Base-by-base conservation (phyloP, 140 eudicot genomes). In the Bidens hawaiensis region DNA sequence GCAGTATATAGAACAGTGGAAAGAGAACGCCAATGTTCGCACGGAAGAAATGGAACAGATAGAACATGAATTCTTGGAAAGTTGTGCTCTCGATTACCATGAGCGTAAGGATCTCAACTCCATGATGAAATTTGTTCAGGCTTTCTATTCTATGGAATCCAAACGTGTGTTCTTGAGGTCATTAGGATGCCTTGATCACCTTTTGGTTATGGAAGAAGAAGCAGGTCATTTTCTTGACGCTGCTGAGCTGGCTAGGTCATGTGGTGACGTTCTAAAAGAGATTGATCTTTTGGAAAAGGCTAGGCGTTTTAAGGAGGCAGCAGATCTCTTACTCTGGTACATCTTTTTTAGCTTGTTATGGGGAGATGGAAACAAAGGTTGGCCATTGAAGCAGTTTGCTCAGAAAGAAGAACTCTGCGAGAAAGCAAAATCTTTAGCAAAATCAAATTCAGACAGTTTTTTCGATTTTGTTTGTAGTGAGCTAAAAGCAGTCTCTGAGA, bases 161-260 rank as follows among this genome's bases (percentile, higher is more conserved):
- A 79, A 36, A 43, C 96, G 94, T 7, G 60, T 6, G 17, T 85
- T 85, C 69, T 72, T 85, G 27, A 85, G 45, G 14, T 71, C 81
- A 3, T 9, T 46, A 22, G 77, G 52, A 16, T 73, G 83, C 72
- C 76, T 84, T 15, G 83, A 85, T 15, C 88, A 85, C 70, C 94
- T 84, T 47, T 16, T 88, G 64, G 1, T 60, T 41, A 46, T 88
- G 76, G 96, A 88, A 69, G 85, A 76, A 79, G 96, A 84, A 65
- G 68, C 78, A 0, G 85, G 88, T 12, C 67, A 79, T 59, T 77
- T 79, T 31, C 33, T 67, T 16, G 76, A 69, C 23, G 96, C 94
- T 72, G 87, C 85, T 0, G 83, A 73, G 51, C 64, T 88, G 25
- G 96, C 84, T 0, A 79, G 71, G 51, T 50, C 60, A 42, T 64